Conservation (phyloP, 805 yeast genomes). For the Candida stauntonica region DNA sequence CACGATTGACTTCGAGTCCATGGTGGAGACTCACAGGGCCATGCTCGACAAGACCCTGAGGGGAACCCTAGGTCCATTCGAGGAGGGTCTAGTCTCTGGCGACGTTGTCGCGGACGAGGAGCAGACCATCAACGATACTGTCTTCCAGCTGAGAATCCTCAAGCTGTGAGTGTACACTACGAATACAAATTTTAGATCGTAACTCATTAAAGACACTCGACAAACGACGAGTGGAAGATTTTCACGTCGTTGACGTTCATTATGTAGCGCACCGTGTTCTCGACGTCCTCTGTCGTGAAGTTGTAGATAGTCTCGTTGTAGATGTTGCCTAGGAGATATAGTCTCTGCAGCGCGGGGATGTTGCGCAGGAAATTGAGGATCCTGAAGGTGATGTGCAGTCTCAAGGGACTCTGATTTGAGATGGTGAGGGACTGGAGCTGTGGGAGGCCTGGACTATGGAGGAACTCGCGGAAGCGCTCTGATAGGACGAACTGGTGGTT, state of each 20-base stretch:
- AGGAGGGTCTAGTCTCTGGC: conserved; percentile 39
- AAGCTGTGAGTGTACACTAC: conserved; percentile 40
- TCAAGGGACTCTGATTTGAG: conserved; percentile 27
- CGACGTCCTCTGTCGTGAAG: conserved; percentile 26
- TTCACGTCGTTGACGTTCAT: conserved; percentile 30
- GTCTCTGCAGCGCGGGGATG: conserved; percentile 28
- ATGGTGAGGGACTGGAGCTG: conserved; percentile 26
- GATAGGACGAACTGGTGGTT: conserved; percentile 33
- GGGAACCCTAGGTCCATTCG: conserved; percentile 40
- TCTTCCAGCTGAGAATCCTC: conserved; percentile 73
- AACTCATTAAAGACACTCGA: conserved; percentile 9
- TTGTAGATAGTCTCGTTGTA: conserved; percentile 31
- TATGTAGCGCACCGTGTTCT: conserved; percentile 26
- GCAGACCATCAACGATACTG: conserved; percentile 75
- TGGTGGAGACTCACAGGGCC: conserved; percentile 60
- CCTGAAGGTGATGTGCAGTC: conserved; percentile 30
- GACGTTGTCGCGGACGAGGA: conserved; percentile 82
- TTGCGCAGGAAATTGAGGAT: conserved; percentile 30
- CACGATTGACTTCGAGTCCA: conserved; percentile 57
- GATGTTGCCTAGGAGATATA: conserved; percentile 30
- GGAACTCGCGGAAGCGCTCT: conserved; percentile 32
- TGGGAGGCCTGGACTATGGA: conserved; percentile 27
- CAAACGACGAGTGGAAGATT: conserved; percentile 31
- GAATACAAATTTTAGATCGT: background rate
- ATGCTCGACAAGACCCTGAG: conserved; percentile 76